Conservation (phyloP, 805 yeast genomes). For the Saccharomyces jurei region DNA sequence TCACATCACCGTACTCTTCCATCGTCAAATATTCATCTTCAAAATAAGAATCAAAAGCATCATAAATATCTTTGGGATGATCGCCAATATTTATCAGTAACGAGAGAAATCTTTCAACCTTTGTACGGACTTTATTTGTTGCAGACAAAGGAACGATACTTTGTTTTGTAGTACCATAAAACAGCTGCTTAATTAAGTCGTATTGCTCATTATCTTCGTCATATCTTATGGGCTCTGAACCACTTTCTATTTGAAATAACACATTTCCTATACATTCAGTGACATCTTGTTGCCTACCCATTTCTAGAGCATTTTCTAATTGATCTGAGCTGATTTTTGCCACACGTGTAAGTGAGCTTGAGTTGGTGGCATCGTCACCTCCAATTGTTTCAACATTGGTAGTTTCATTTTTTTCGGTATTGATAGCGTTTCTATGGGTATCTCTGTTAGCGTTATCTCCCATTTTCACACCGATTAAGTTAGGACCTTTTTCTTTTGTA, state of each 20-base stretch:
- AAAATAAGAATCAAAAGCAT: slow-evolving; percentile 80
- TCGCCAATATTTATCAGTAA: slow-evolving; percentile 79
- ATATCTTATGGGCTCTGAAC: slow-evolving; percentile 61
- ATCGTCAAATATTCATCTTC: slow-evolving; percentile 56
- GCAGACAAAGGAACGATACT: slow-evolving; percentile 46
- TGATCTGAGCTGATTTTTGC: slow-evolving; percentile 45
- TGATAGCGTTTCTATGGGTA: slow-evolving; percentile 1
- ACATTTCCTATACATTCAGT: slow-evolving; percentile 96
- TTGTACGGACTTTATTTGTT: slow-evolving; percentile 36
- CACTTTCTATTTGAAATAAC: slow-evolving; percentile 81
- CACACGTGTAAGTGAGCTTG: slow-evolving; percentile 19
- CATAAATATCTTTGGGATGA: slow-evolving; percentile 83
- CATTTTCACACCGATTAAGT: neutral
- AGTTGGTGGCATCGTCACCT: slow-evolving; percentile 6
- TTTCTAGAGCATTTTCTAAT: slow-evolving; percentile 64
- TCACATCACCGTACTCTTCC: slow-evolving; percentile 63
- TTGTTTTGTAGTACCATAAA: slow-evolving; percentile 82
- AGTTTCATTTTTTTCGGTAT: neutral
- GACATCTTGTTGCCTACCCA: slow-evolving; percentile 93
- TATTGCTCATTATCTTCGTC: slow-evolving; percentile 75
- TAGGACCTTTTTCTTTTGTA: neutral
- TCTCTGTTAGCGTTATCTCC: neutral
- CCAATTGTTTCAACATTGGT: slow-evolving; percentile 4
- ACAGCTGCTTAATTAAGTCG: slow-evolving; percentile 71
- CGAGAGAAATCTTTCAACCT: slow-evolving; percentile 70